These are phyloP conservation scores for Cytospora piceicola DNA, from an alignment of 2,329 filamentous ascomycete genomes.

Conservation along the genomic window DNA sequence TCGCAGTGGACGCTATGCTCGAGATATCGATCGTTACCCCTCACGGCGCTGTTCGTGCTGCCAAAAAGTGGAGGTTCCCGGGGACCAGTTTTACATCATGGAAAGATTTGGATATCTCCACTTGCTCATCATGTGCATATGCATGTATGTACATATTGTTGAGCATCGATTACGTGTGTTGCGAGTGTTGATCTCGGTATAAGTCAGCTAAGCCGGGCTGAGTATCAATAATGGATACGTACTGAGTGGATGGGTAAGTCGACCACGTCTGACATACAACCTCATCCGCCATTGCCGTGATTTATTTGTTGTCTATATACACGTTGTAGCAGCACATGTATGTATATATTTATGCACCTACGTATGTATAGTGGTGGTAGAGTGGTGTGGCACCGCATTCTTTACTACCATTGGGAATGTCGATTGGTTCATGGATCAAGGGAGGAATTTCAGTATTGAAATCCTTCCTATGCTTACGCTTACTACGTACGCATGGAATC, in stretches of 20 bases:
- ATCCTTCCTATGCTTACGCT: slow-evolving; percentile 21
- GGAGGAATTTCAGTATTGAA: not conserved
- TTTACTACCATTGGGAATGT: not conserved
- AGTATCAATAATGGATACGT: too few relatives aligned
- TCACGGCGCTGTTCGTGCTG: slow-evolving; percentile 15
- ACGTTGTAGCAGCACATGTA: not conserved
- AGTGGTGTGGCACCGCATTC: not conserved
- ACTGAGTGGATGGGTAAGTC: not conserved
- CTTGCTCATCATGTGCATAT: not conserved
- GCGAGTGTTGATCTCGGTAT: not conserved
- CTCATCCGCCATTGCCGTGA: not conserved
- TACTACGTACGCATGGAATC: slow-evolving; percentile 8
- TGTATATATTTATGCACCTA: too few relatives aligned
- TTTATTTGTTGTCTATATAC: not conserved
- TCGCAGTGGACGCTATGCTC: slow-evolving; percentile 2
- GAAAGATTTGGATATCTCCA: too few relatives aligned
- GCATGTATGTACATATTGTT: not conserved
- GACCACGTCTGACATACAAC: too few relatives aligned
- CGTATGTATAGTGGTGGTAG: too few relatives aligned
- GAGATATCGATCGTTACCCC: not conserved
- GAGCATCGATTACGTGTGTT: not conserved
- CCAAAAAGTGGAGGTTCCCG: not conserved
- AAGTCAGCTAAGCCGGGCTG: too few relatives aligned
- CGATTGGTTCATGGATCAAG: not conserved
- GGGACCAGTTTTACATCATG: not conserved